Conservation (phyloP, 2,329 filamentous ascomycete genomes). For the Aspergillus texensis region DNA sequence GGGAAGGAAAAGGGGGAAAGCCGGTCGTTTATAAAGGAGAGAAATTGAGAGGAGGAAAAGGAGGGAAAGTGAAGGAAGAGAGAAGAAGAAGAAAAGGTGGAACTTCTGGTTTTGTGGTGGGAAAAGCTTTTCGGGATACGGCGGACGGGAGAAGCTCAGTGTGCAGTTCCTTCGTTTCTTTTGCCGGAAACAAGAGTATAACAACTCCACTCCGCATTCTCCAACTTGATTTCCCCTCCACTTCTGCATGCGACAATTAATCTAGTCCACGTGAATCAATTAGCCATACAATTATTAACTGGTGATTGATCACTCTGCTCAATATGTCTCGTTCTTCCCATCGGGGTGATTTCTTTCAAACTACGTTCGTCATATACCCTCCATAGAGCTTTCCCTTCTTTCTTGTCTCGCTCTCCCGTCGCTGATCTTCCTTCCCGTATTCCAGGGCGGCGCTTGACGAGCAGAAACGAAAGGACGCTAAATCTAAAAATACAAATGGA, state of each 20-base stretch:
- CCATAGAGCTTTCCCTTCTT: neutral
- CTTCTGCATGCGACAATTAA: neutral
- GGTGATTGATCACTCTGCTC: neutral
- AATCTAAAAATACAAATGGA: slow-evolving; percentile 80
- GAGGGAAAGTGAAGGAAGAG: slow-evolving; percentile 25
- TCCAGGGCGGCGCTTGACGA: slow-evolving; percentile 52
- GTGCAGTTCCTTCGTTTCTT: slow-evolving; percentile 30
- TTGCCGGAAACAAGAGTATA: slow-evolving; percentile 4
- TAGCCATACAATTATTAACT: too few species aligned
- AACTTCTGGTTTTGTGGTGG: slow-evolving; percentile 30
- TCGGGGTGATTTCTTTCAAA: slow-evolving; percentile 87
- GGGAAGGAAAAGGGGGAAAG: slow-evolving; percentile 22
- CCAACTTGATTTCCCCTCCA: neutral
- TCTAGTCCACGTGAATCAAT: neutral
- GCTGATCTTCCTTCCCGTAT: slow-evolving; percentile 15
- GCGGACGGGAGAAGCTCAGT: slow-evolving; percentile 33
- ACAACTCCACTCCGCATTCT: slow-evolving; percentile 1
- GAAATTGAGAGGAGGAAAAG: slow-evolving; percentile 24
- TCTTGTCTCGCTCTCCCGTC: neutral
- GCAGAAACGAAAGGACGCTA: slow-evolving; percentile 66
- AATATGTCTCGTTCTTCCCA: slow-evolving; percentile 70
- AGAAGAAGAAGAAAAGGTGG: slow-evolving; percentile 26
- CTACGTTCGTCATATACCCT: slow-evolving; percentile 63
- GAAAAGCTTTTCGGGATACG: slow-evolving; percentile 34
- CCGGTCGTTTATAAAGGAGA: slow-evolving; percentile 10